Conservation (phyloP, 1,284 basidiomycete species). For the Vanrija pseudolonga region DNA sequence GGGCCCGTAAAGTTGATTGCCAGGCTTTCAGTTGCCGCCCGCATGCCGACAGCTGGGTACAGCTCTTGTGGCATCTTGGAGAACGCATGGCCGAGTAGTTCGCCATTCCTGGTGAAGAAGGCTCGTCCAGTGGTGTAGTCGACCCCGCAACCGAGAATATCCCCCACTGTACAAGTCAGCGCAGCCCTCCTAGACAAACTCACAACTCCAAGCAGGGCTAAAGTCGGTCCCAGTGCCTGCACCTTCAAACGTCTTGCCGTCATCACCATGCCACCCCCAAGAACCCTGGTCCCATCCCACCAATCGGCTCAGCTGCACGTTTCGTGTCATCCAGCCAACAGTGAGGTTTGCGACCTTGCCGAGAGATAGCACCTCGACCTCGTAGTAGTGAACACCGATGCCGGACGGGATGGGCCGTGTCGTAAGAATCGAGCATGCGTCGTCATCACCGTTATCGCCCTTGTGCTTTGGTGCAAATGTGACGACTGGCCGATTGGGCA, state of each 20-base stretch:
- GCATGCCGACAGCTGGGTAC: constrained; percentile 81
- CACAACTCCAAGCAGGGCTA: constrained; percentile 57
- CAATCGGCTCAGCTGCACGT: constrained; percentile 66
- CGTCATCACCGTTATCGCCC: constrained; percentile 56
- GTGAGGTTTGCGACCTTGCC: constrained; percentile 82
- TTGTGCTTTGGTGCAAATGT: constrained; percentile 41
- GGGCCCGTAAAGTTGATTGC: constrained; percentile 72
- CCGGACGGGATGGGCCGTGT: constrained; percentile 69
- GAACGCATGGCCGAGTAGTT: constrained; percentile 67
- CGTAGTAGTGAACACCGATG: constrained; percentile 86
- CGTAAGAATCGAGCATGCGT: constrained; percentile 74
- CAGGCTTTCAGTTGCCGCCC: constrained; percentile 56
- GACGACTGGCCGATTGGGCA: constrained; percentile 22
- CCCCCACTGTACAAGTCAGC: constrained; percentile 58
- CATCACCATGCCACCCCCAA: constrained; percentile 95
- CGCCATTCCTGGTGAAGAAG: constrained; percentile 88
- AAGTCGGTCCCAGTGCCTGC: constrained; percentile 68
- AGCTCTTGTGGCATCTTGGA: constrained; percentile 61
- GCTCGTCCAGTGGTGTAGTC: constrained; percentile 73
- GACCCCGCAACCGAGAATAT: constrained; percentile 82
- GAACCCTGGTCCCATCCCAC: constrained; percentile 85
- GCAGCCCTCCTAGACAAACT: constrained; percentile 8
- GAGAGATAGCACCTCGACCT: constrained; percentile 63
- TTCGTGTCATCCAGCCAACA: constrained; percentile 60
- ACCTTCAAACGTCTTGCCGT: constrained; percentile 72